phyloP scores from a whole-genome alignment of 768 basidiomycete species.

The Galerina marginata region DNA sequence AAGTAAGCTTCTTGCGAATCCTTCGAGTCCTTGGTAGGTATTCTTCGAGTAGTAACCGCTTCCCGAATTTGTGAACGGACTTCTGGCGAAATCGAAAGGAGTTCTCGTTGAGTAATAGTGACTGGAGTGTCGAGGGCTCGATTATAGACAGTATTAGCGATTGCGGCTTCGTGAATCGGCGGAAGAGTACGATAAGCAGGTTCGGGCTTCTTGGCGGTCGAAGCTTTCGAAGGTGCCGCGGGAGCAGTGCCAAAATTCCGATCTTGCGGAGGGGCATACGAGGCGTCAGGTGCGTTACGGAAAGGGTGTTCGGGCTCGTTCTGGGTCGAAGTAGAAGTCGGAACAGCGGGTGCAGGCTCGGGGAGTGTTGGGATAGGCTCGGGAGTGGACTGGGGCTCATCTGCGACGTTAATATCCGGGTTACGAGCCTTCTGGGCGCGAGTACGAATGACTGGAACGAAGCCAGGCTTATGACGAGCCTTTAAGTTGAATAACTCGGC shows the following conservation, averaged over 20 bases:
- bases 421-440: no score
- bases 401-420: no score
- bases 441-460: no score
- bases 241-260: slow-evolving; percentile 14
- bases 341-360: no score
- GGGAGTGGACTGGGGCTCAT: no score
- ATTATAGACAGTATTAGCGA: slow-evolving; percentile 17
- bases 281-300: slow-evolving; percentile 16
- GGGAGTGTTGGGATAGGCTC: no score
- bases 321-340: no score
- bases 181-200: slow-evolving; percentile 22
- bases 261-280: slow-evolving; percentile 20
- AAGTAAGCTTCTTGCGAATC: no score
- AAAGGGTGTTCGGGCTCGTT: slow-evolving; percentile 16
- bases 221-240: no score
- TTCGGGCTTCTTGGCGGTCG: slow-evolving; percentile 5
- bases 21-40: neutral
- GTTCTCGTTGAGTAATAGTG: slow-evolving; percentile 24
- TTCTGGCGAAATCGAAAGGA: slow-evolving; percentile 25
- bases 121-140: slow-evolving; percentile 19
- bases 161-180: slow-evolving; percentile 23
- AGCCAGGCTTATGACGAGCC: no score
- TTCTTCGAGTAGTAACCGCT: slow-evolving; percentile 17
- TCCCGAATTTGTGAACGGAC: slow-evolving; percentile 22
- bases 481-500: no score